phyloP scores from a whole-genome alignment of 192 early-diverging fungal genomes.

The Backusella psychrophila region DNA sequence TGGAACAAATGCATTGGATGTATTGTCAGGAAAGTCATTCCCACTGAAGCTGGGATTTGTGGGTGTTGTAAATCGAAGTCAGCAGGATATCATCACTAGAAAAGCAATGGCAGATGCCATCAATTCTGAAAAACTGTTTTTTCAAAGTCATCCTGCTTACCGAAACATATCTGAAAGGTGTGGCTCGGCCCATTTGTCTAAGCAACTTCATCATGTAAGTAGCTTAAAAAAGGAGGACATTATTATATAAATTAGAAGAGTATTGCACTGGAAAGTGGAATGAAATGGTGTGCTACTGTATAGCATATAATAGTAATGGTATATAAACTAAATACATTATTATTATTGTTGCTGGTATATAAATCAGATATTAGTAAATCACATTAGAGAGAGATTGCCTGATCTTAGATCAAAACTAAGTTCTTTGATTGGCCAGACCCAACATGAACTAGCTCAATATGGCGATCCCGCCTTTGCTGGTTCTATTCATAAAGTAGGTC shows the following conservation, averaged over 20 bases:
- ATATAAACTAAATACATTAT: background rate
- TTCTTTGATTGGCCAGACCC: slow-evolving; percentile 67
- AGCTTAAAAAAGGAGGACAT: background rate
- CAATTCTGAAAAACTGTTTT: slow-evolving; percentile 66
- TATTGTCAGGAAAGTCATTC: slow-evolving; percentile 70
- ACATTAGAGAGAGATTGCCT: slow-evolving; percentile 72
- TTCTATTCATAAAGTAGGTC: slow-evolving; percentile 42
- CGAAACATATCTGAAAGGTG: slow-evolving; percentile 67
- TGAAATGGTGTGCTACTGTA: background rate
- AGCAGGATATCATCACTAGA: slow-evolving; percentile 71
- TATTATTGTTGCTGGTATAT: background rate
- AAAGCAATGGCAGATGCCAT: slow-evolving; percentile 74
- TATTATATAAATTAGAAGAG: no score
- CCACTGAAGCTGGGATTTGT: slow-evolving; percentile 81
- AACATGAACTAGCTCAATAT: slow-evolving; percentile 69
- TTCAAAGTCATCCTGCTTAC: slow-evolving; percentile 71
- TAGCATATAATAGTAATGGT: background rate
- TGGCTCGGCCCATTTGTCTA: slow-evolving; percentile 67
- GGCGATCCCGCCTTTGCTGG: slow-evolving; percentile 50
- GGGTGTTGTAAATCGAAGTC: slow-evolving; percentile 79
- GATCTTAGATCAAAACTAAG: slow-evolving; percentile 71
- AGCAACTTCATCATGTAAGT: slow-evolving; percentile 59
- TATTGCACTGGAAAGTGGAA: background rate
- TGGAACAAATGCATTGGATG: slow-evolving; percentile 78
- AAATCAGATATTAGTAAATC: slow-evolving; percentile 63